Evolutionary conservation across 2,329 filamentous ascomycete genomes (phyloP), one percentile per base, ranked within the genome.

Genomic region (Aspergillus versicolor): DNA sequence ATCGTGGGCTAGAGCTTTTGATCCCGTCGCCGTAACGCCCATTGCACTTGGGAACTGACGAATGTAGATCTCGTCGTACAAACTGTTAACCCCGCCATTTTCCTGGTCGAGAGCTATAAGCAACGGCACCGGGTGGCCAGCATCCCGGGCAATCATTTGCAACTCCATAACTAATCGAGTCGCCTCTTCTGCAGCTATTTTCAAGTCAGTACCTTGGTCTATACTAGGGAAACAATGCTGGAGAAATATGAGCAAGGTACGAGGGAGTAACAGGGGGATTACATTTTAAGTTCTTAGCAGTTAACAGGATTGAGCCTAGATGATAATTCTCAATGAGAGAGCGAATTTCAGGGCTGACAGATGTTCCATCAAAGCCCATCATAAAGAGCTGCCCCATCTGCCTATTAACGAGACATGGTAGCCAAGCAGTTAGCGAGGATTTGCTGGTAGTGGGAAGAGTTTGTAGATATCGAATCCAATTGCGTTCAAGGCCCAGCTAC

Each of bases 31-130:
- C n/a, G 93, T 92, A 59, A 97, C 83, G 12, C 92, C 93, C 93
- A 99, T 97, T 61, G 93, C 90, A 69, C 92, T 96, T 8, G 94
- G 94, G 65, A 96, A 99, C 72, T 97, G 94, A 63, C 91, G 92
- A 65, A 97, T 93, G 71, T 92, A 94, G 68, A 94, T 91, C 66
- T 96, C 92, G 72, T 97, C 93, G 69, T 95, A 97, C 2, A 97
- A 83, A 75, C 91, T 96, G 78, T 97, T 97, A 73, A 97, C 93
- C 3, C 93, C 92, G 62, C 94, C 94, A 85, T 99, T 97, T 74
- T 99, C 94, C 72, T 99, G 94, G 70, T 97, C 94, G 38, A 97
- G 80, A 40, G 90, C 92, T 66, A 99, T 97, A 54, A 95, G 81
- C 17, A 99, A 79, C 2, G 94, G 94, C 3, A 93, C 88, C 3